phyloP scores from a whole-genome alignment of 306 rosid genomes.

The Citrullus mucosospermus region DNA sequence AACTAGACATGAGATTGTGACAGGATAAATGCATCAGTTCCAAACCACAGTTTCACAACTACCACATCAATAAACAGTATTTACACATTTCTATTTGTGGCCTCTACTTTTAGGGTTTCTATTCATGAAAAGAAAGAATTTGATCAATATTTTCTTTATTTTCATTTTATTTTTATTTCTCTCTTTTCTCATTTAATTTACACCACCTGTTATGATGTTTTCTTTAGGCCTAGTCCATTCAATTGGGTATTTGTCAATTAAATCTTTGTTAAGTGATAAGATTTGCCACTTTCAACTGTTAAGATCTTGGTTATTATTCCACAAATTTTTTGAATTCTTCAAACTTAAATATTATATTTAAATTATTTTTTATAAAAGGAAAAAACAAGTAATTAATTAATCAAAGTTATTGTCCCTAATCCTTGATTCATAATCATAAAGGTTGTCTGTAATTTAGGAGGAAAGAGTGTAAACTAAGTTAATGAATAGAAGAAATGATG shows the following conservation, averaged over 20 bases:
- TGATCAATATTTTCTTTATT: not conserved
- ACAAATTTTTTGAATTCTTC: constrained; percentile 10
- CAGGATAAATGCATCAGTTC: not conserved
- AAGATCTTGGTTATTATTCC: constrained; percentile 10
- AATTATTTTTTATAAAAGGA: not conserved
- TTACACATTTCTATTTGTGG: too few relatives aligned
- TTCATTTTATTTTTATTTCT: not conserved
- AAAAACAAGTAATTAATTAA: not conserved
- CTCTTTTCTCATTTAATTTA: not conserved
- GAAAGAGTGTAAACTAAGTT: constrained; percentile 4
- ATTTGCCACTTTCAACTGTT: constrained; percentile 30
- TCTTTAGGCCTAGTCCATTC: not conserved
- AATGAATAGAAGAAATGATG: not conserved
- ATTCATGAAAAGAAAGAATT: not conserved
- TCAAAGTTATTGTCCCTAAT: not conserved
- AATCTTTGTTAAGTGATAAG: constrained; percentile 30
- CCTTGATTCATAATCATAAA: not conserved
- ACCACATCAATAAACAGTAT: too few relatives aligned
- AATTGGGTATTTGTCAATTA: constrained; percentile 17
- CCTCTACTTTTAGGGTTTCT: not conserved
- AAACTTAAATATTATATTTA: not conserved
- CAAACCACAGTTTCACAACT: not conserved
- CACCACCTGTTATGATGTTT: not conserved
- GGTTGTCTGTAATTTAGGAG: constrained; percentile 2
- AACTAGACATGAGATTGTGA: not conserved